A percentile compares a stretch with the other conserved stretches of the same genome.
phyloP scores from a whole-genome alignment of 768 basidiomycete genomes.

The Phaeotremella skinneri region DNA sequence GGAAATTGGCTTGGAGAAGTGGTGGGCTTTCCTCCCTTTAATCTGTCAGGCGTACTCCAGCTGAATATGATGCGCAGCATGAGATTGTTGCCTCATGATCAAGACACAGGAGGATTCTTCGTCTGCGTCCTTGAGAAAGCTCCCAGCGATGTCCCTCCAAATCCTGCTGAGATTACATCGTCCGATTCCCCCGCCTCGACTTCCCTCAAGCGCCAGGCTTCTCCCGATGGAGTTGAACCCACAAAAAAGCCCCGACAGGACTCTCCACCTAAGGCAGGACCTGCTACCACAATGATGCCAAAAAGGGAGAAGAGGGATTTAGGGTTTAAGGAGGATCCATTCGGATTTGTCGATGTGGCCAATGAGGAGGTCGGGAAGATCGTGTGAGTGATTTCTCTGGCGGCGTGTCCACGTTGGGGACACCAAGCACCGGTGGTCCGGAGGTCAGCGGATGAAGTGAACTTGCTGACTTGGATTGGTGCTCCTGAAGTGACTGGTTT shows the following conservation, averaged over 20 bases:
- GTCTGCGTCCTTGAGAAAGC: slow-evolving; percentile 71
- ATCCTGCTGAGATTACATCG: not conserved
- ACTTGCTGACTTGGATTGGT: slow-evolving; percentile 1
- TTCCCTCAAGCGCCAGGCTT: slow-evolving; percentile 36
- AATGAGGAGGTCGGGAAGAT: slow-evolving; percentile 70
- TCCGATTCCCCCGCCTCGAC: slow-evolving; percentile 6
- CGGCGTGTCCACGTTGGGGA: not conserved
- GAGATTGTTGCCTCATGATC: slow-evolving; percentile 88
- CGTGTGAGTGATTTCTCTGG: slow-evolving; percentile 59
- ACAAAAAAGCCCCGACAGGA: slow-evolving; percentile 60
- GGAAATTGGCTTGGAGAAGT: slow-evolving; percentile 65
- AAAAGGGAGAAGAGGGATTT: slow-evolving; percentile 46
- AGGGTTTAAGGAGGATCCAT: slow-evolving; percentile 84
- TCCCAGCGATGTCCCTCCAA: not conserved
- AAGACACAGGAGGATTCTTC: slow-evolving; percentile 97
- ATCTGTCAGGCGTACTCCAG: slow-evolving; percentile 15
- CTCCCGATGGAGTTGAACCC: slow-evolving; percentile 52
- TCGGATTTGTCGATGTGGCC: slow-evolving; percentile 69
- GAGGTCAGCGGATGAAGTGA: not conserved
- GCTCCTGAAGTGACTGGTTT: slow-evolving; percentile 62
- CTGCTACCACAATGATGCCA: slow-evolving; percentile 1
- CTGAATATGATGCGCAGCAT: slow-evolving; percentile 57
- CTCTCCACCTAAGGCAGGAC: slow-evolving; percentile 40
- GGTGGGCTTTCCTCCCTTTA: slow-evolving; percentile 55
- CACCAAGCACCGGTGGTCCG: slow-evolving; percentile 1